Evolutionary conservation across 176 grass and related monocot species (phyloP).

Genomic region (Phyllostachys edulis): DNA sequence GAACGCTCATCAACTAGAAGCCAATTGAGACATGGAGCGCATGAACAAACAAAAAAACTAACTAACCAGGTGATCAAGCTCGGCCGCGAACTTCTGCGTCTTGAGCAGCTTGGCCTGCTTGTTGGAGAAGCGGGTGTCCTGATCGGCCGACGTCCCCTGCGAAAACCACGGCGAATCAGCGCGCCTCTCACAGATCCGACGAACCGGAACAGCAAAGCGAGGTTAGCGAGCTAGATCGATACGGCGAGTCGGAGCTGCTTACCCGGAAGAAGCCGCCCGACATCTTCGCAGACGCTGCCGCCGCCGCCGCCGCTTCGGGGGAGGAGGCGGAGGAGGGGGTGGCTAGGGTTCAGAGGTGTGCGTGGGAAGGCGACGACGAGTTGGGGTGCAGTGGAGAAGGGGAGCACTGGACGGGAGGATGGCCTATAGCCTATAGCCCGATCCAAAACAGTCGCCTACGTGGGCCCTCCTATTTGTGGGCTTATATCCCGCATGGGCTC

Average conservation of each 20-base stretch:
- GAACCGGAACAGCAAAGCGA: background rate
- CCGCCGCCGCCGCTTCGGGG: constrained; percentile 19
- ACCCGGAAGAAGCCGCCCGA: constrained; percentile 98
- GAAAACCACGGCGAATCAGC: constrained; percentile 11
- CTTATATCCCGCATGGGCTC: background rate
- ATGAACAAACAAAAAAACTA: background rate
- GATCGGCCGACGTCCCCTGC: constrained; percentile 95
- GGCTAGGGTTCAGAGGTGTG: constrained; percentile 50
- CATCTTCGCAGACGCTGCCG: constrained; percentile 50
- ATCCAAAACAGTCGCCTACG: background rate
- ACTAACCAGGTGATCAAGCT: constrained; percentile 85
- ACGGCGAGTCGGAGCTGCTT: background rate
- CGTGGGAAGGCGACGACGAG: constrained; percentile 11
- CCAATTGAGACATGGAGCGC: background rate
- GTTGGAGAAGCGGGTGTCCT: constrained; percentile 97
- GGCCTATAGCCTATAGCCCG: constrained; percentile 16
- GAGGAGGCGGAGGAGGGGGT: constrained; percentile 1
- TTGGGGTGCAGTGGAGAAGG: background rate
- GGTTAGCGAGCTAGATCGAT: constrained; percentile 7
- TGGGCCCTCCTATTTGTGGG: constrained; percentile 12
- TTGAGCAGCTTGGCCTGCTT: constrained; percentile 98
- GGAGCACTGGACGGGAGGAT: background rate
- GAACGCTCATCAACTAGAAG: background rate
- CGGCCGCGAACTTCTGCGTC: constrained; percentile 80
- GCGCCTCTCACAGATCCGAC: constrained; percentile 34